These are phyloP conservation scores for Ramularia collo-cygni DNA, from an alignment of 2,329 filamentous ascomycete species.

Conservation along the genomic window DNA sequence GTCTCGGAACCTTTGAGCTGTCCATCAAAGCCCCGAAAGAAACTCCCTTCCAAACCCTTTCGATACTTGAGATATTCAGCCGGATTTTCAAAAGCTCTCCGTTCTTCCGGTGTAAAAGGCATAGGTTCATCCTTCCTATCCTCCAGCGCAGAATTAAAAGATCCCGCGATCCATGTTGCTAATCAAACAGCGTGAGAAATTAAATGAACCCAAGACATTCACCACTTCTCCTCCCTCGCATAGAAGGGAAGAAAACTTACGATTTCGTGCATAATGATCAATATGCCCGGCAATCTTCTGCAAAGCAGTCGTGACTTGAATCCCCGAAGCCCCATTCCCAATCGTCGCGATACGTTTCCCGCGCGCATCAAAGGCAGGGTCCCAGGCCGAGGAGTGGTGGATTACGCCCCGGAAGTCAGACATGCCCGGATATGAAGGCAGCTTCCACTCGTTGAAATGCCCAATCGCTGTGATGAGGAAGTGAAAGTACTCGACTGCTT, in stretches of 20 bases:
- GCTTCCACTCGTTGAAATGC: constrained; percentile 58
- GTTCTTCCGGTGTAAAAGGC: constrained; percentile 47
- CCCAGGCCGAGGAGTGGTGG: constrained; percentile 36
- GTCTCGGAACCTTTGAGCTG: constrained; percentile 34
- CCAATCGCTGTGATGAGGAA: constrained; percentile 59
- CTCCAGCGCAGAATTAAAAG: constrained; percentile 49
- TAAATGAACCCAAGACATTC: no score
- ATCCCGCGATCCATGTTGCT: constrained; percentile 59
- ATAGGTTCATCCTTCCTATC: constrained; percentile 51
- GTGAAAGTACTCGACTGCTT: constrained; percentile 45
- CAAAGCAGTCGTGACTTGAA: constrained; percentile 42
- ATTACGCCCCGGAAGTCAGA: constrained; percentile 32
- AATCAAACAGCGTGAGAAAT: no score
- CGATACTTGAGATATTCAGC: constrained; percentile 49
- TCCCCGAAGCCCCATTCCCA: constrained; percentile 38
- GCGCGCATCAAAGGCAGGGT: constrained; percentile 26
- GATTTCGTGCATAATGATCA: constrained; percentile 58
- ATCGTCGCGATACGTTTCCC: constrained; percentile 38
- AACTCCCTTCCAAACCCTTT: constrained; percentile 45
- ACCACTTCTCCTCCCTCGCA: no score
- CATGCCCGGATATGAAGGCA: constrained; percentile 48
- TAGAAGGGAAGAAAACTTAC: constrained; percentile 20
- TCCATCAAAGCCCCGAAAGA: constrained; percentile 48
- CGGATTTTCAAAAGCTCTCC: constrained; percentile 53
- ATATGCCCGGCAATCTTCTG: constrained; percentile 43